These are phyloP conservation scores for Ramaria sp. DNA, from an alignment of 768 basidiomycete species.

Conservation along the genomic window DNA sequence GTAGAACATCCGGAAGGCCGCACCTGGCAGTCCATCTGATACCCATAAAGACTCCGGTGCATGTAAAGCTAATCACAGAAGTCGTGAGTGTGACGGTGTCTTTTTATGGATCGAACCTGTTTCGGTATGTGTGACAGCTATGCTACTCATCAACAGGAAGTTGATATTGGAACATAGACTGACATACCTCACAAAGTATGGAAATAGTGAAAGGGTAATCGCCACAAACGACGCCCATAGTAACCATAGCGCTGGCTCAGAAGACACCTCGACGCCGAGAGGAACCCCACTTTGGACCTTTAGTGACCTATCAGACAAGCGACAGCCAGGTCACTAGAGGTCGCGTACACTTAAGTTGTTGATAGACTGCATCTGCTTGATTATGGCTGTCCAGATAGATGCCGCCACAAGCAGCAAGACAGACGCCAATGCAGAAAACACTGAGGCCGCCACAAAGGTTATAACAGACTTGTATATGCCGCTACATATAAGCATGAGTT, in stretches of 20 bases:
- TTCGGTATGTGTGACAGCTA: constrained; percentile 75
- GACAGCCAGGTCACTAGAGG: background rate
- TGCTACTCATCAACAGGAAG: background rate
- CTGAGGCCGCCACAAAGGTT: constrained; percentile 57
- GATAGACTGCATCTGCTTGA: constrained; percentile 50
- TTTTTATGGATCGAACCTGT: background rate
- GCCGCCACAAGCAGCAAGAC: constrained; percentile 58
- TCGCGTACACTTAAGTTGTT: constrained; percentile 37
- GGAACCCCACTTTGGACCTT: constrained; percentile 21
- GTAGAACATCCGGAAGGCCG: background rate
- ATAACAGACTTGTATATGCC: constrained; percentile 54
- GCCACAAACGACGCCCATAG: constrained; percentile 68
- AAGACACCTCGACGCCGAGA: constrained; percentile 53
- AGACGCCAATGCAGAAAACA: constrained; percentile 48
- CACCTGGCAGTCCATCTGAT: background rate
- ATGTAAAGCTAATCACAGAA: background rate
- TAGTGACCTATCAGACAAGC: background rate
- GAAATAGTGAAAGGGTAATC: constrained; percentile 52
- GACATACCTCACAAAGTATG: constrained; percentile 68
- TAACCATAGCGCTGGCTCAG: constrained; percentile 52
- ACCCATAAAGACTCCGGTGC: background rate
- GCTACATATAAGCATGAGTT: constrained; percentile 25
- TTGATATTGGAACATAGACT: background rate
- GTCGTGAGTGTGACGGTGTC: background rate
- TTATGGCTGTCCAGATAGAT: constrained; percentile 67